Percentiles rank a stretch among this genome's conserved stretches.
Evolutionary conservation across 768 basidiomycete species (phyloP).

Genomic region (Pholiota microspora): DNA sequence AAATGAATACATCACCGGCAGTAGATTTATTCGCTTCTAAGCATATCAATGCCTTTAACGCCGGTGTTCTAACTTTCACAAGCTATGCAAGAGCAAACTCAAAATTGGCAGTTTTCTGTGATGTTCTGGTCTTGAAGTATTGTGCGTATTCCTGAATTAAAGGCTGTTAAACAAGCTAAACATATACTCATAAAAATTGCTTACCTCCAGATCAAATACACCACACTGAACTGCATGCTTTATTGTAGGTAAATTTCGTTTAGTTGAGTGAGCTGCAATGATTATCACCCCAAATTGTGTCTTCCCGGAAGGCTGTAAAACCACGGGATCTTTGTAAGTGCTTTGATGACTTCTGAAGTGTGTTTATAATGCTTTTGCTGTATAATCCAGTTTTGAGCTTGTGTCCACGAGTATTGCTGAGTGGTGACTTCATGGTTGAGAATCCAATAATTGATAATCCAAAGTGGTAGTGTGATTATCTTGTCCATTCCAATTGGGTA

Average conservation of each 20-base stretch:
- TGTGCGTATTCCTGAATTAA: background rate
- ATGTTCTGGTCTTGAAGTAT: conserved; percentile 7
- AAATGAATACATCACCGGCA: conserved; percentile 26
- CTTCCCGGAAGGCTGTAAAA: too few species aligned
- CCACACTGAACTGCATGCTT: conserved; percentile 13
- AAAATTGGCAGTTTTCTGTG: conserved; percentile 17
- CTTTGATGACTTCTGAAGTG: too few species aligned
- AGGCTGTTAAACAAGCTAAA: background rate
- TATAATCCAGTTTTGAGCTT: too few species aligned
- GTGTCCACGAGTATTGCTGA: too few species aligned
- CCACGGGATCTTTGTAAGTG: too few species aligned
- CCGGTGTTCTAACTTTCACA: conserved; percentile 13
- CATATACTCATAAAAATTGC: background rate
- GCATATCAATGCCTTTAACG: conserved; percentile 21
- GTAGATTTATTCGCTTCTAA: conserved; percentile 28
- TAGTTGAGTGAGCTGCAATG: conserved; percentile 15
- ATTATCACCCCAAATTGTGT: conserved; percentile 22
- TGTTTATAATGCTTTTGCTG: too few species aligned
- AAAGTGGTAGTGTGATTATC: too few species aligned
- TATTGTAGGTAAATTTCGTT: conserved; percentile 19
- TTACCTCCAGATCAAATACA: conserved; percentile 14
- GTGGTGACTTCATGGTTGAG: too few species aligned
- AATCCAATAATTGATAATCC: too few species aligned
- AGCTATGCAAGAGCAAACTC: conserved; percentile 16
- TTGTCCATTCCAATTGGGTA: too few species aligned